Evolutionary conservation across 306 rosid genomes (phyloP).

Genomic region (Inga oerstediana): DNA sequence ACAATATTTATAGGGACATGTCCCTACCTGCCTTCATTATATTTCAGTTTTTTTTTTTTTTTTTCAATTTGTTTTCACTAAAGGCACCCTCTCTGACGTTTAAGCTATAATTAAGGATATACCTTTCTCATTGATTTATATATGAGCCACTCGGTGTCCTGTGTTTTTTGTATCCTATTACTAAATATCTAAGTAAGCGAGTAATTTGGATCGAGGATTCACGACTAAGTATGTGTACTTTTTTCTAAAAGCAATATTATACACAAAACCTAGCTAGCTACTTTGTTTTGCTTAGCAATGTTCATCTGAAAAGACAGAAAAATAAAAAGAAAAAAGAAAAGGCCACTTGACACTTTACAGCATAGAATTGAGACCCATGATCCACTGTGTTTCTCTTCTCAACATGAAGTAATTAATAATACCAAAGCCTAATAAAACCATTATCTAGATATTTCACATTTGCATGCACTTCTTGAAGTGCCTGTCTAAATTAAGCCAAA

Average conservation of each 20-base stretch:
- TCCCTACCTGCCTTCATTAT: conserved; percentile 27
- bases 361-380: background rate
- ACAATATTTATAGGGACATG: conserved; percentile 15
- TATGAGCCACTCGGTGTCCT: too few relatives aligned
- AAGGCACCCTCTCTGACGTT: too few relatives aligned
- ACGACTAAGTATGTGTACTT: too few relatives aligned
- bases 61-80: background rate
- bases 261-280: background rate
- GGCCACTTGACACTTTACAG: too few relatives aligned
- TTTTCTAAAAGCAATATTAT: background rate
- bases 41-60: too few relatives aligned
- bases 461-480: background rate
- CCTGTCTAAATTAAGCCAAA: background rate
- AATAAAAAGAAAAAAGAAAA: background rate
- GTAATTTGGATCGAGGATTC: too few relatives aligned
- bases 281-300: background rate
- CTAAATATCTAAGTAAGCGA: too few relatives aligned
- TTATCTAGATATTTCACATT: background rate
- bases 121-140: too few relatives aligned
- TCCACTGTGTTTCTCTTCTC: background rate
- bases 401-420: background rate
- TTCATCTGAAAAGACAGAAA: background rate
- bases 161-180: too few relatives aligned
- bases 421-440: background rate
- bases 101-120: background rate